Evolutionary conservation across 2,329 filamentous ascomycete genomes (phyloP).

Genomic region (Xylariaceae sp.): DNA sequence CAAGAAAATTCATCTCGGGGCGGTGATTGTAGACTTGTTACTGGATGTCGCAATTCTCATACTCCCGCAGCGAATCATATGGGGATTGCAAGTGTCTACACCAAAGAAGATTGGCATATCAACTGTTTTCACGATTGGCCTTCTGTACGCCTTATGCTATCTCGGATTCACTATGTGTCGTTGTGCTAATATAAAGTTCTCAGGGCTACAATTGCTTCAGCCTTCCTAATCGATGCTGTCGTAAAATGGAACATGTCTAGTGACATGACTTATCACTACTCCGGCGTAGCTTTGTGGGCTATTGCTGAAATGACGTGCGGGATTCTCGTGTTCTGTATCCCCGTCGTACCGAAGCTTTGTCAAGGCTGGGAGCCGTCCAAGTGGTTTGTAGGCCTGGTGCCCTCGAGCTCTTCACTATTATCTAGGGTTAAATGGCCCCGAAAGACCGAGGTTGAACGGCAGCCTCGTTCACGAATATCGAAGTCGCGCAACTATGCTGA

Average conservation of each 20-base stretch:
- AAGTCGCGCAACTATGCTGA: constrained; percentile 7
- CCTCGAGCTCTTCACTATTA: background rate
- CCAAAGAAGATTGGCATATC: constrained; percentile 7
- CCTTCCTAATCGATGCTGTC: constrained; percentile 12
- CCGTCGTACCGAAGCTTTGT: constrained; percentile 9
- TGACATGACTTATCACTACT: constrained; percentile 26
- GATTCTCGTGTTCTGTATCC: constrained; percentile 21
- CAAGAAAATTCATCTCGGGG: constrained; percentile 8
- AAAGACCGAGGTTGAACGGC: background rate
- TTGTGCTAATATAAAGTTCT: background rate
- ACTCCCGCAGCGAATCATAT: constrained; percentile 15
- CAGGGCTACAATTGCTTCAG: constrained; percentile 12
- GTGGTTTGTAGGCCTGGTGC: background rate
- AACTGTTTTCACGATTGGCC: constrained; percentile 10
- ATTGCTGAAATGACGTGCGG: constrained; percentile 27
- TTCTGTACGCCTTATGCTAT: constrained; percentile 15
- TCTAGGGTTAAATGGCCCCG: background rate
- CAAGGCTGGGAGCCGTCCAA: background rate
- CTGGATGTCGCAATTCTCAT: constrained; percentile 12
- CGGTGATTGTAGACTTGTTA: constrained; percentile 5
- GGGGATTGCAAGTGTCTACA: background rate
- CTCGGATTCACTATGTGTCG: too few relatives aligned
- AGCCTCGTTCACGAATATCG: background rate
- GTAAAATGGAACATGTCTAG: constrained; percentile 5
- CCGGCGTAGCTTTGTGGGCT: constrained; percentile 17